Base-by-base conservation (phyloP, 2,329 filamentous ascomycete genomes). In the Dothistroma pini region DNA sequence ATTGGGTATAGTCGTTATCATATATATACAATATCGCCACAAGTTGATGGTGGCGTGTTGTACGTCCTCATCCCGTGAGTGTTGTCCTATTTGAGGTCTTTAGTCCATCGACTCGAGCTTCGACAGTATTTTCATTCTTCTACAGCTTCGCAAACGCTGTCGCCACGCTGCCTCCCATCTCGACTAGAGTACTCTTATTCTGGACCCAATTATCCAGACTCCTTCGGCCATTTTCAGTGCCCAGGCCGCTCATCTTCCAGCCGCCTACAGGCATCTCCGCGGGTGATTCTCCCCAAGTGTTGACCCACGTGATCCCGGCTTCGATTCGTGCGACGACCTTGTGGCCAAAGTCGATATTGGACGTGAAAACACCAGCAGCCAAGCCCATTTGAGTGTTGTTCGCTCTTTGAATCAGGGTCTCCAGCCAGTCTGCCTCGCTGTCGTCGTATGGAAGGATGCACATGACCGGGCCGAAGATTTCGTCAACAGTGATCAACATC, bases 261-360 rank as follows among this genome's bases (percentile, higher is more conserved):
- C 91, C 91, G 10, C 91, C 91, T 0, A 96, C 91, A 2, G 89
- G 89, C 92, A 96, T 96, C 80, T 96, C 91, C 0, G 92, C 90
- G 0, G 91, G 91, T 54, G 84, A 88, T 78, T 96, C 91, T n/a
- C 92, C 91, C 92, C 92, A 96, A 0, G 90, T 92, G 75, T 96
- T 96, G 56, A 96, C 83, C 91, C 91, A 96, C 0, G 90, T 96
- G 70, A 96, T 96, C 35, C 91, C 91, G 0, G 91, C 91, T 72
- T 96, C 83, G 5, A 96, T 78, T 70, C 85, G 82, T 25, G 84
- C 82, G 48, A 93, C 81, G 0, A 93, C 84, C 49, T 84, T 80
- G 70, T 96, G 90, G 58, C 89, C 91, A 53, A 83, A 72, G 68
- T 90, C 88, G 56, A 96, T 75, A 66, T 96, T 85, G 61, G 84